Evolutionary conservation across 352 stramenopile species (phyloP), one percentile per base, ranked within the genome.

Genomic region (Plasmopara viticola): DNA sequence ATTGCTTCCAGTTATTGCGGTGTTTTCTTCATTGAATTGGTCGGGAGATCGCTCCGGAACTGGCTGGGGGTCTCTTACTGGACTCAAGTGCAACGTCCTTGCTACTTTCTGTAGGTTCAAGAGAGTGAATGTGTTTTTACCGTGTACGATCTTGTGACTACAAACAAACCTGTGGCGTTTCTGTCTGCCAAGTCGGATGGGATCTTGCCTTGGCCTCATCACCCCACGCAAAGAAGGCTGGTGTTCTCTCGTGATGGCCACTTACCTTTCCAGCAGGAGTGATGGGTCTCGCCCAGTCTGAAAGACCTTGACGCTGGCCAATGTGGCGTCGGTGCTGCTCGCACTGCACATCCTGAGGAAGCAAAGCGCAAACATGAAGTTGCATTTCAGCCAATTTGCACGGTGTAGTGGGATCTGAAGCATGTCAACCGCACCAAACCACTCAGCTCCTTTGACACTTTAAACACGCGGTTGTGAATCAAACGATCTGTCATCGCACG

Each of bases 181-280:
- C 41, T 0, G 56, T 42, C 18, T 60, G 52, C 56, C 57, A 57
- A 3, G 48, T 41, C 9, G 30, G 25, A 13, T 31, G 49, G 18
- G 13, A n/a, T n/a, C 14, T 37, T 38, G 28, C 33, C 30, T 42
- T n/a, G 41, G 14, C 18, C 28, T 60, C 62, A 52, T 65, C 47
- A 30, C 60, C 39, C 76, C 77, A 87, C 9, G 74, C 77, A 51
- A 87, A 87, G 42, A 79, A 78, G 1, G 64, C 20, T 7, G 74
- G 74, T 17, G 61, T 66, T 0, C 42, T 41, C 8, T 40, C 41
- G 10, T 58, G 52, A 8, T 58, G 44, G 0, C 25, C 20, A 43
- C 51, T 78, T 29, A 63, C 47, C 6, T 80, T 56, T 7, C 78
- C 78, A 9, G 78, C 78, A 13, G 72, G 58, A 0, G 61, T 62